These are phyloP conservation scores for Trichoderma atroviride DNA, from an alignment of 2,329 filamentous ascomycete genomes.

Conservation along the genomic window DNA sequence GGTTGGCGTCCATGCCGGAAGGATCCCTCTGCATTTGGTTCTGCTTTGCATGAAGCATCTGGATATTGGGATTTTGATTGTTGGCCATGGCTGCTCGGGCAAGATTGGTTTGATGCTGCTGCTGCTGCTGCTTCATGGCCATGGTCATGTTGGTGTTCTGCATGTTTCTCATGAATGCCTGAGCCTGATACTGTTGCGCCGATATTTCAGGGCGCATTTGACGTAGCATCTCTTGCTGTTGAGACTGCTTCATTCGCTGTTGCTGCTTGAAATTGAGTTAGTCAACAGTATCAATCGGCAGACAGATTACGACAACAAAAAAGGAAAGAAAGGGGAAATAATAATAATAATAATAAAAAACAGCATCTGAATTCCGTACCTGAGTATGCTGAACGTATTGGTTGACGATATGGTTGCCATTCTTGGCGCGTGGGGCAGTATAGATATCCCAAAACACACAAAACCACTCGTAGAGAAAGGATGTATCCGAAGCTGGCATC, in stretches of 20 bases:
- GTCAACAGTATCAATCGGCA: background rate
- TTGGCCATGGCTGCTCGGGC: conserved; percentile 79
- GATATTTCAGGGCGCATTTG: conserved; percentile 66
- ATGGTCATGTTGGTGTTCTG: conserved; percentile 63
- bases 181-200: conserved; percentile 57
- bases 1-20: conserved; percentile 83
- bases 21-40: conserved; percentile 86
- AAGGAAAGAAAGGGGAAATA: conserved; percentile 26
- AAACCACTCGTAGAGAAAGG: conserved; percentile 98
- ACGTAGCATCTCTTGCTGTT: conserved; percentile 76
- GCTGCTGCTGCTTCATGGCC: conserved; percentile 65
- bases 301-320: background rate
- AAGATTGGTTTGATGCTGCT: conserved; percentile 60
- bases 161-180: conserved; percentile 66
- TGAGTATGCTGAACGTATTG: conserved; percentile 83
- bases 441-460: conserved; percentile 97
- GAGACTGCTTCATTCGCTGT: conserved; percentile 72
- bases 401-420: conserved; percentile 63
- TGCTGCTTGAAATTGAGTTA: conserved; percentile 54
- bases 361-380: conserved; percentile 52
- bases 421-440: conserved; percentile 75
- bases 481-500: conserved; percentile 66
- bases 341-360: no score
- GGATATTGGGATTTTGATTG: conserved; percentile 73
- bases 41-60: conserved; percentile 74